These are phyloP conservation scores for Fraxinus anomala DNA, from an alignment of 257 asterid genomes.

Conservation along the genomic window DNA sequence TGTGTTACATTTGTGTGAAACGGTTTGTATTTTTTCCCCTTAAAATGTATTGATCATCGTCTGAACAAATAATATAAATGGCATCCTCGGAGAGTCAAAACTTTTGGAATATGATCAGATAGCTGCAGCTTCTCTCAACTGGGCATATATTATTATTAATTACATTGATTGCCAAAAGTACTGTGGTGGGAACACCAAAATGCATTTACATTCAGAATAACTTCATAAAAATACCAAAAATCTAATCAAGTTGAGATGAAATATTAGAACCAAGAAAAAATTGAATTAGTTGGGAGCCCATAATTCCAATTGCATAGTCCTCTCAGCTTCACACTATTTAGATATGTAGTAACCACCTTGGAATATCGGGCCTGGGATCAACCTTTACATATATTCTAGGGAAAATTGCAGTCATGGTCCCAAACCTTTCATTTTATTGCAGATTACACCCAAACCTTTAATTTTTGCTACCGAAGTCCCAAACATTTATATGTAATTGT, in stretches of 20 bases:
- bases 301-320: not conserved
- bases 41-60: conserved; percentile 17
- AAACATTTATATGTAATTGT: too few relatives aligned
- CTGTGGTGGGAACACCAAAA: conserved; percentile 6
- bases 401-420: too few relatives aligned
- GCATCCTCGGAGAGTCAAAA: conserved; percentile 4
- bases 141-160: not conserved
- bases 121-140: not conserved
- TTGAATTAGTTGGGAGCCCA: conserved; percentile 13
- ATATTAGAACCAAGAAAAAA: not conserved
- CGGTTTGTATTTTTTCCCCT: not conserved
- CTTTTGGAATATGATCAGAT: not conserved
- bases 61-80: conserved; percentile 13
- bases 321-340: not conserved
- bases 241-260: conserved; percentile 9
- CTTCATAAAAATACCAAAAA: conserved; percentile 18
- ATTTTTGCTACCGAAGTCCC: too few relatives aligned
- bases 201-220: conserved; percentile 10
- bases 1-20: conserved; percentile 18
- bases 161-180: not conserved
- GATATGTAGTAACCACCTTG: not conserved
- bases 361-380: too few relatives aligned
- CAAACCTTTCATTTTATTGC: too few relatives aligned
- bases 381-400: too few relatives aligned
- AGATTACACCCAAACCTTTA: too few relatives aligned